Evolutionary conservation across 208 protist genomes (phyloP).

Genomic region (Dictyostelium gargantuum): DNA sequence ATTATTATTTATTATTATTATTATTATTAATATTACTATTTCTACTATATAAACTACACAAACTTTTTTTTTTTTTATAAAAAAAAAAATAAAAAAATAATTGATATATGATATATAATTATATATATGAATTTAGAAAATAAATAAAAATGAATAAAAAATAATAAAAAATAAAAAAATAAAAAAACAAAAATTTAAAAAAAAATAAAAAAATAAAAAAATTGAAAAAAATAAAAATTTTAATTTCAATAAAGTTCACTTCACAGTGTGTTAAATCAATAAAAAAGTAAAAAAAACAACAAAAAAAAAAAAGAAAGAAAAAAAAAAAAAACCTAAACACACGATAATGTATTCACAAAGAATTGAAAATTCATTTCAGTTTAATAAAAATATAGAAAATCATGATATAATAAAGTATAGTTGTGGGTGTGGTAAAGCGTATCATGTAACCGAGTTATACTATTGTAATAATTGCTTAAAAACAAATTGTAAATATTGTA

Average conservation of each 20-base stretch:
- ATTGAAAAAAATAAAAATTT: background rate
- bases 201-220: background rate
- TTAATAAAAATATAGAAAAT: background rate
- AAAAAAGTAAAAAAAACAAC: background rate
- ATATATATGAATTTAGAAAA: background rate
- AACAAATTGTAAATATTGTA: conserved; percentile 37
- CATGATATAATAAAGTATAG: conserved; percentile 38
- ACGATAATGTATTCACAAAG: conserved; percentile 2
- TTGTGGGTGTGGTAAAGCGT: conserved; percentile 30
- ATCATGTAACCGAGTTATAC: conserved; percentile 2
- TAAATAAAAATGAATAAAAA: background rate
- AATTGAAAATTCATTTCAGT: background rate
- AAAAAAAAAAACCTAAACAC: background rate
- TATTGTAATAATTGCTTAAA: conserved; percentile 39
- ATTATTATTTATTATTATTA: no score
- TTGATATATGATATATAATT: no score
- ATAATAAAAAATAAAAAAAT: background rate
- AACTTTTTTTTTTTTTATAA: no score
- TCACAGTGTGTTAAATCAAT: no score
- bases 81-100: no score
- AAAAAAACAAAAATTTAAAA: background rate
- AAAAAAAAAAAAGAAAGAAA: background rate
- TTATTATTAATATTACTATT: no score
- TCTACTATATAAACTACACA: no score
- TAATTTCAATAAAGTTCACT: background rate